A percentile compares a stretch with the other conserved stretches of the same genome.
phyloP scores from a whole-genome alignment of 1,284 basidiomycete species.

The Tilletia walkeri region DNA sequence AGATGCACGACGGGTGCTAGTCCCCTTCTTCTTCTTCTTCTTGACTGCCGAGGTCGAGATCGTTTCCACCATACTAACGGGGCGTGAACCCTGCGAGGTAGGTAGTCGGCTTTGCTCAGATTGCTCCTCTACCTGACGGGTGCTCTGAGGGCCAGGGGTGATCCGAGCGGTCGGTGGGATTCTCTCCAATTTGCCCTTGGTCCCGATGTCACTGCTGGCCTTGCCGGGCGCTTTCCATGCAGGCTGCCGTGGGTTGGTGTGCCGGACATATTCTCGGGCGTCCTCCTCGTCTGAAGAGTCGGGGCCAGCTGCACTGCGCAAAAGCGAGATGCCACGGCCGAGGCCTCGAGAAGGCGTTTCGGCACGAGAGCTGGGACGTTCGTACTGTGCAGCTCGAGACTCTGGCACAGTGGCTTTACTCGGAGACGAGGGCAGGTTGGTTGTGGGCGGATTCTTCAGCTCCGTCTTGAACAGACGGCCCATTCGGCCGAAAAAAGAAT shows the following conservation, averaged over 20 bases:
- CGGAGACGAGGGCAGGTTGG: neutral
- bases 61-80: slow-evolving; percentile 20
- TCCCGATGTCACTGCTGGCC: slow-evolving; percentile 35
- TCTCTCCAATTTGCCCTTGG: slow-evolving; percentile 28
- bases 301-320: slow-evolving; percentile 20
- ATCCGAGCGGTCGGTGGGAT: slow-evolving; percentile 31
- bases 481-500: slow-evolving; percentile 46
- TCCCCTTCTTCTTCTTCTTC: slow-evolving; percentile 40
- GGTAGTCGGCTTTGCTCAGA: slow-evolving; percentile 3
- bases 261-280: slow-evolving; percentile 39
- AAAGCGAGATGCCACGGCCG: slow-evolving; percentile 11
- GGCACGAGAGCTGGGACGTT: slow-evolving; percentile 25
- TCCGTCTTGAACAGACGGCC: slow-evolving; percentile 53
- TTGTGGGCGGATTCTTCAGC: slow-evolving; percentile 23
- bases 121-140: slow-evolving; percentile 27
- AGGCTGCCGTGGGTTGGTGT: slow-evolving; percentile 41
- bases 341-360: slow-evolving; percentile 28
- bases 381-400: neutral
- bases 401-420: slow-evolving; percentile 1
- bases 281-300: slow-evolving; percentile 49
- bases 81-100: slow-evolving; percentile 7
- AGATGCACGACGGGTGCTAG: slow-evolving; percentile 23
- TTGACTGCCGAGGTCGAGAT: slow-evolving; percentile 25
- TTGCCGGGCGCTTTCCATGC: slow-evolving; percentile 24
- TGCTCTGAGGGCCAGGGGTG: slow-evolving; percentile 43